Conservation (phyloP, 345 rosid genomes). For the Aethionema arabicum region DNA sequence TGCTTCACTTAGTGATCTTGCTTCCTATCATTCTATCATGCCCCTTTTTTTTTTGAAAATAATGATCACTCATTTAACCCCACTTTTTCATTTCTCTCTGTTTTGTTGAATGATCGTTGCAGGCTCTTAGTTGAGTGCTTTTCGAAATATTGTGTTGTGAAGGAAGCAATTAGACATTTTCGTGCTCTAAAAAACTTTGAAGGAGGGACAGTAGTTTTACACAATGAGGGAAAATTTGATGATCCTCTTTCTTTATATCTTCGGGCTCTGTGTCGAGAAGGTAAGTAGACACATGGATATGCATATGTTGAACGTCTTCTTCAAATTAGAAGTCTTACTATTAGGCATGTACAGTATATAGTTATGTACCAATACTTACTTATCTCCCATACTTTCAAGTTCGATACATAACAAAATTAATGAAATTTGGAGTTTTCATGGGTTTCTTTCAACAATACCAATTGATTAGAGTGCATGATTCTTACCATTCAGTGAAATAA, state of each 20-base stretch:
- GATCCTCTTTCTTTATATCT: slow-evolving; percentile 97
- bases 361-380: slow-evolving; percentile 2
- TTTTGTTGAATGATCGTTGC: slow-evolving; percentile 35
- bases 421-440: too few relatives aligned
- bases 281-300: slow-evolving; percentile 40
- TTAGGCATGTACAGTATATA: slow-evolving; percentile 1
- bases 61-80: neutral
- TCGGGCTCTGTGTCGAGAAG: slow-evolving; percentile 95
- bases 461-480: too few relatives aligned
- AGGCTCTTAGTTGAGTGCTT: slow-evolving; percentile 96
- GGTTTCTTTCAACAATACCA: neutral
- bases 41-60: neutral
- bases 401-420: too few relatives aligned
- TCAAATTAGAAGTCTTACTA: slow-evolving; percentile 2
- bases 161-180: slow-evolving; percentile 94
- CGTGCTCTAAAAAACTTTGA: slow-evolving; percentile 79
- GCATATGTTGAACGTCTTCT: slow-evolving; percentile 5
- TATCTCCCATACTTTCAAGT: neutral
- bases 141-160: slow-evolving; percentile 76
- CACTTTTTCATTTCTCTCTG: slow-evolving; percentile 4
- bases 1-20: neutral
- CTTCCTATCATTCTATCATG: neutral
- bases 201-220: slow-evolving; percentile 74
- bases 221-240: slow-evolving; percentile 72
- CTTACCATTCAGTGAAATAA: too few relatives aligned